Conservation (phyloP, 345 rosid species). For the Ricinus communis region DNA sequence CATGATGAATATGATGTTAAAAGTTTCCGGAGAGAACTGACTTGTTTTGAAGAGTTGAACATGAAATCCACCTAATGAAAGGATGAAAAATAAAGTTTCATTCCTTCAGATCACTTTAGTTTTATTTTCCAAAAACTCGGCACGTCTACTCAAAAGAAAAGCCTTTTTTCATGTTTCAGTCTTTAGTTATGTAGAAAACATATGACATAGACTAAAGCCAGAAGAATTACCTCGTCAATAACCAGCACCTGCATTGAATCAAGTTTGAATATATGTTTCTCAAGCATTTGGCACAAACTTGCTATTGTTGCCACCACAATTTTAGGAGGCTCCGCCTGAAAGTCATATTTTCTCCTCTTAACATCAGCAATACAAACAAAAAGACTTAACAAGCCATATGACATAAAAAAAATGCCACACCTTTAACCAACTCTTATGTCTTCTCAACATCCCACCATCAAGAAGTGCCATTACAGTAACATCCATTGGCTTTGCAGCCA, state of each 20-base stretch:
- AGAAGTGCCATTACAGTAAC: conserved; percentile 77
- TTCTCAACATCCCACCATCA: conserved; percentile 79
- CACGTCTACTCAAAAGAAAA: neutral
- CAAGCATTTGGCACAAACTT: conserved; percentile 85
- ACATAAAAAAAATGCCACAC: conserved; percentile 23
- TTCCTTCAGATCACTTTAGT: neutral
- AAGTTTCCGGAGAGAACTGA: conserved; percentile 72
- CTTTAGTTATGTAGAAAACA: neutral
- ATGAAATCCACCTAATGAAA: conserved; percentile 81
- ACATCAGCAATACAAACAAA: neutral
- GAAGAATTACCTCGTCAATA: conserved; percentile 72
- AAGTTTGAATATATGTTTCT: conserved; percentile 68
- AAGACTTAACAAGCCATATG: neutral
- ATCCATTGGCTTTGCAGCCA: conserved; percentile 64
- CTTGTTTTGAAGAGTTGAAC: conserved; percentile 85
- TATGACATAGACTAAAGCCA: neutral
- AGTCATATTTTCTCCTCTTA: conserved; percentile 14
- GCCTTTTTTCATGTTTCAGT: neutral
- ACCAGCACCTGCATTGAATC: conserved; percentile 70
- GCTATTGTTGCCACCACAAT: conserved; percentile 82
- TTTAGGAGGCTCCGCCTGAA: conserved; percentile 93
- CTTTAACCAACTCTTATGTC: conserved; percentile 95
- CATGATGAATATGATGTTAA: conserved; percentile 71
- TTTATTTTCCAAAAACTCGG: neutral
- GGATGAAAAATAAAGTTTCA: neutral